phyloP scores from a whole-genome alignment of 2,329 filamentous ascomycete genomes.

The Cryphonectria japonica region DNA sequence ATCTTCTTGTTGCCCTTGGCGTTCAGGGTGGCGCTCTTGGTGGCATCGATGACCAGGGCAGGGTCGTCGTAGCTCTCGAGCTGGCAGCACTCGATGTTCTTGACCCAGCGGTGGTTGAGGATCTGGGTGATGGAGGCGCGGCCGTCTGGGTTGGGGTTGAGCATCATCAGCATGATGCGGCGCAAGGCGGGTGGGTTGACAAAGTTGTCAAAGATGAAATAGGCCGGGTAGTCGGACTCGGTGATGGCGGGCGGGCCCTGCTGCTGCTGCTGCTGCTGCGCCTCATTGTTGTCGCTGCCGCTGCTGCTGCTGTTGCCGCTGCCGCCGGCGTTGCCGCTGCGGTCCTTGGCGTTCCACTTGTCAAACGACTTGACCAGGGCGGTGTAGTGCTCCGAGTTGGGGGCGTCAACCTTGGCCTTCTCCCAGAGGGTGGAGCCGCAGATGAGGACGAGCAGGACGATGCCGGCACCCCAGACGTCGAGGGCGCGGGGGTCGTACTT shows the following conservation, averaged over 20 bases:
- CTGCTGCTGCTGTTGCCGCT: too few relatives aligned
- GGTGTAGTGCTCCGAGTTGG: constrained; percentile 62
- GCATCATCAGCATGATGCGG: constrained; percentile 76
- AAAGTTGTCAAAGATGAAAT: constrained; percentile 65
- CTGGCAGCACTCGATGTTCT: constrained; percentile 78
- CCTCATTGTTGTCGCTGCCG: too few relatives aligned
- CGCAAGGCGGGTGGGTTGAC: constrained; percentile 71
- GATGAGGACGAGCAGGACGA: constrained; percentile 79
- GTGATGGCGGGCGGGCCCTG: constrained; percentile 42
- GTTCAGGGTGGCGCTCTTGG: constrained; percentile 54
- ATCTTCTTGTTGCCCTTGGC: constrained; percentile 53
- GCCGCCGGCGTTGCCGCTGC: constrained; percentile 25
- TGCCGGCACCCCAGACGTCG: constrained; percentile 85
- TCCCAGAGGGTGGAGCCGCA: constrained; percentile 77
- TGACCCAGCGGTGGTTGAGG: constrained; percentile 72
- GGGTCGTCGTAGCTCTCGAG: constrained; percentile 70
- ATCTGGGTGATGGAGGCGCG: constrained; percentile 73
- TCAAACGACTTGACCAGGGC: constrained; percentile 70
- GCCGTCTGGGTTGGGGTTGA: constrained; percentile 75
- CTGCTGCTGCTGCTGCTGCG: too few relatives aligned
- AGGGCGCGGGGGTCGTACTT: constrained; percentile 74
- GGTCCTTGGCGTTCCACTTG: constrained; percentile 64
- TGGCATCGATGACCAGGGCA: constrained; percentile 63
- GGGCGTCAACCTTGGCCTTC: constrained; percentile 57
- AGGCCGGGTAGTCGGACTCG: constrained; percentile 68